Conservation (phyloP, 495 filamentous ascomycete species). For the Hyaloscypha finlandica region DNA sequence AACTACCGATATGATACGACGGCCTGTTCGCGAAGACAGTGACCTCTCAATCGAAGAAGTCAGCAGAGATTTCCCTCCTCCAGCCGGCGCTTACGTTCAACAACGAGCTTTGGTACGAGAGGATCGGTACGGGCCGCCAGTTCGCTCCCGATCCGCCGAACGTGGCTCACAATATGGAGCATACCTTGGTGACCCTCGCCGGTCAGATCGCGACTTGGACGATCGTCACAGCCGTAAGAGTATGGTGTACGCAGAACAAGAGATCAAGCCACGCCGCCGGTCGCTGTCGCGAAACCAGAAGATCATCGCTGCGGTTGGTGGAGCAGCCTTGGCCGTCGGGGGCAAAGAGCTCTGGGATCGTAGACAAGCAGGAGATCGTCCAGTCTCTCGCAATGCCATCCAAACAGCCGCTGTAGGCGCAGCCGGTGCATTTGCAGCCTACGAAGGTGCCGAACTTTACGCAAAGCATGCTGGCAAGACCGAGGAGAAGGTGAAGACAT, state of each 20-base stretch:
- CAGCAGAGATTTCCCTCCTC: constrained; percentile 65
- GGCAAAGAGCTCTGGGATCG: constrained; percentile 60
- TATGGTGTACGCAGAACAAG: constrained; percentile 44
- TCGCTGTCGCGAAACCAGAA: constrained; percentile 57
- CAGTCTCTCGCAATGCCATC: constrained; percentile 48
- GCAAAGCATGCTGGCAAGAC: constrained; percentile 43
- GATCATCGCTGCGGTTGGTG: constrained; percentile 57
- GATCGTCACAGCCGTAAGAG: constrained; percentile 49
- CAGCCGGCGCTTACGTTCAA: constrained; percentile 46
- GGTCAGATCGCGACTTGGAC: constrained; percentile 40
- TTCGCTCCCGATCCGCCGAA: constrained; percentile 53
- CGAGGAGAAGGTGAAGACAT: constrained; percentile 42
- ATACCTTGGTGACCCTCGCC: constrained; percentile 45
- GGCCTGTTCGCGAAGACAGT: constrained; percentile 52
- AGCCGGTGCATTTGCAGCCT: constrained; percentile 55
- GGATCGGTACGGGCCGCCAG: constrained; percentile 38
- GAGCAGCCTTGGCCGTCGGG: constrained; percentile 52
- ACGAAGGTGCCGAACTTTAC: constrained; percentile 55
- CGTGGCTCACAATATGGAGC: constrained; percentile 41
- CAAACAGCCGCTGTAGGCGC: constrained; percentile 55
- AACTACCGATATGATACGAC: constrained; percentile 54
- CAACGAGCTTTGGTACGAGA: constrained; percentile 28
- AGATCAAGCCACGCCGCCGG: constrained; percentile 44
- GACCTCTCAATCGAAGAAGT: constrained; percentile 69
- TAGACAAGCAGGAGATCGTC: constrained; percentile 46